These are phyloP conservation scores for Solanum bukasovii DNA, from an alignment of 257 asterid species.

Conservation along the genomic window DNA sequence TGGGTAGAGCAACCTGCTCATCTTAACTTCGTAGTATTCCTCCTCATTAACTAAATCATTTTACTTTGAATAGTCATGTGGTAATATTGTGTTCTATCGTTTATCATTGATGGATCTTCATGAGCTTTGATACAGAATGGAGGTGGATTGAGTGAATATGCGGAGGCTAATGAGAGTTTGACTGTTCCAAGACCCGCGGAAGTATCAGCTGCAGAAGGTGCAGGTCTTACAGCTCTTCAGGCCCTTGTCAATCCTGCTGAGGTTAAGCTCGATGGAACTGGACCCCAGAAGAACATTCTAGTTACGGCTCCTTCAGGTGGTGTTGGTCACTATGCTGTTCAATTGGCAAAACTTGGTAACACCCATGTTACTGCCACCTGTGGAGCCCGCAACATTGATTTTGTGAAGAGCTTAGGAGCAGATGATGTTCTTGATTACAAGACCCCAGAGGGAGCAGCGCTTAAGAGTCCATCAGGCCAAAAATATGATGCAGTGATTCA, in stretches of 20 bases:
- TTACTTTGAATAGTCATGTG: neutral
- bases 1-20: too few relatives aligned
- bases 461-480: slow-evolving; percentile 50
- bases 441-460: slow-evolving; percentile 48
- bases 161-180: slow-evolving; percentile 38
- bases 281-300: slow-evolving; percentile 43
- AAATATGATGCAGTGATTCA: slow-evolving; percentile 63
- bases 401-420: slow-evolving; percentile 60
- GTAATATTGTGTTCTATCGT: neutral
- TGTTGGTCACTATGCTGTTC: slow-evolving; percentile 65
- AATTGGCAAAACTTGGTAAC: slow-evolving; percentile 60
- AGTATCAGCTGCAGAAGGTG: slow-evolving; percentile 50
- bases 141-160: slow-evolving; percentile 65
- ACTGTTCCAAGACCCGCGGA: slow-evolving; percentile 37
- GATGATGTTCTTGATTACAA: slow-evolving; percentile 70
- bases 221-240: slow-evolving; percentile 46
- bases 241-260: slow-evolving; percentile 32
- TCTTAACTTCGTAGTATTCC: neutral
- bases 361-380: slow-evolving; percentile 68
- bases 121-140: slow-evolving; percentile 27
- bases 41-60: neutral
- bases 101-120: neutral
- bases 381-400: slow-evolving; percentile 58
- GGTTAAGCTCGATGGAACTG: slow-evolving; percentile 32
- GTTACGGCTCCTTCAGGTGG: slow-evolving; percentile 70